These are phyloP conservation scores for Halteria grandinella DNA, from an alignment of 73 alveolate species.

Conservation along the genomic window DNA sequence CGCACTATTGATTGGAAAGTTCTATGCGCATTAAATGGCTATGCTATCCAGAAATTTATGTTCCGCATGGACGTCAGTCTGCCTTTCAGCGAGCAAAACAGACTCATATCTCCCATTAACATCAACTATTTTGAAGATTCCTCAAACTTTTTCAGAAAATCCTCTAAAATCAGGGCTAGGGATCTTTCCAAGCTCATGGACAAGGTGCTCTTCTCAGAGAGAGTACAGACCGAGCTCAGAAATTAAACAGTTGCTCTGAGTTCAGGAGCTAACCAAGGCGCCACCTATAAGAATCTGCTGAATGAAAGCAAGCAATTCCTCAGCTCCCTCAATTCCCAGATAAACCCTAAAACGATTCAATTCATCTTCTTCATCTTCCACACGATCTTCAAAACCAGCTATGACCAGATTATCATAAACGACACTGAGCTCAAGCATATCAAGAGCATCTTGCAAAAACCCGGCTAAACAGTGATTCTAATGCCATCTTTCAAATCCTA, in stretches of 20 bases:
- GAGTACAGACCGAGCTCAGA: slow-evolving; percentile 18
- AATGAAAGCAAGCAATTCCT: slow-evolving; percentile 4
- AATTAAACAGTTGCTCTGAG: too few species aligned
- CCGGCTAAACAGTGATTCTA: slow-evolving; percentile 69
- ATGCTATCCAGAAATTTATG: slow-evolving; percentile 87
- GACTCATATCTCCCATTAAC: too few species aligned
- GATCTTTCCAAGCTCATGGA: slow-evolving; percentile 1
- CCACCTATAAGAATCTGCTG: background rate
- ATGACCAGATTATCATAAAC: slow-evolving; percentile 82
- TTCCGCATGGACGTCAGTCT: slow-evolving; percentile 80
- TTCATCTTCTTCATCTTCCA: slow-evolving; percentile 66
- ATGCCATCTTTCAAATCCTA: slow-evolving; percentile 90
- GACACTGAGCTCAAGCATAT: slow-evolving; percentile 67
- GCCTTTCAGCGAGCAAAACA: too few species aligned
- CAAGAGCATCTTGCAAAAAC: slow-evolving; percentile 7
- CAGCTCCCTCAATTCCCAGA: background rate
- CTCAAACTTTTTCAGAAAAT: too few species aligned
- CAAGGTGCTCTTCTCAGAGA: slow-evolving; percentile 13
- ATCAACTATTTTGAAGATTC: too few species aligned
- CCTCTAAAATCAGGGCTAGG: background rate
- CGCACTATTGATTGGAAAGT: slow-evolving; percentile 79
- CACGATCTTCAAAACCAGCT: slow-evolving; percentile 76
- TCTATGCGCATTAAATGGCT: slow-evolving; percentile 58
- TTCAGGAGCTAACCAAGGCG: too few species aligned
- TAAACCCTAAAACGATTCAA: slow-evolving; percentile 41